phyloP scores from a whole-genome alignment of 2,329 filamentous ascomycete genomes.

The Bipolaris sorokiniana region DNA sequence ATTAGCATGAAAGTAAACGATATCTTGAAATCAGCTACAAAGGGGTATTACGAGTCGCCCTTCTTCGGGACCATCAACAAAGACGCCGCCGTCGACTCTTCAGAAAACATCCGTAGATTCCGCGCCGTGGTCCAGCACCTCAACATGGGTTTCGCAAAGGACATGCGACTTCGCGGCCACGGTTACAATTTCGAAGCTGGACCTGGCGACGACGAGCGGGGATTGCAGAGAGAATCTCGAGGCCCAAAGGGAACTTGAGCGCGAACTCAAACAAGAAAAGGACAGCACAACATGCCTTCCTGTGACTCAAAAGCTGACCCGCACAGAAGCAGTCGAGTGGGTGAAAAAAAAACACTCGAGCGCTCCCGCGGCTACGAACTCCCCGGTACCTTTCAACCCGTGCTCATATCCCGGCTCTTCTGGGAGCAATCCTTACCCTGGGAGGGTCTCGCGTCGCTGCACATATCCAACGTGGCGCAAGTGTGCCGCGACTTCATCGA shows the following conservation, averaged over 20 bases:
- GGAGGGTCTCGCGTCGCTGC: conserved; percentile 50
- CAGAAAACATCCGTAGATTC: conserved; percentile 54
- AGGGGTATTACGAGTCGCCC: conserved; percentile 59
- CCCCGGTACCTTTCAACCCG: conserved; percentile 65
- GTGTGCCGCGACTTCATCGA: conserved; percentile 47
- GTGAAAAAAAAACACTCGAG: conserved; percentile 49
- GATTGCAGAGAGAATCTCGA: conserved; percentile 3
- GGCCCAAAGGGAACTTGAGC: conserved; percentile 4
- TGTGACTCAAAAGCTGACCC: conserved; percentile 31
- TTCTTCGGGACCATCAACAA: conserved; percentile 56
- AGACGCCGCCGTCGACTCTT: conserved; percentile 22
- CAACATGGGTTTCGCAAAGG: conserved; percentile 55
- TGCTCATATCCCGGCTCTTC: conserved; percentile 66
- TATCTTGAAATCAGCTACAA: conserved; percentile 55
- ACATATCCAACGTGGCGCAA: conserved; percentile 47
- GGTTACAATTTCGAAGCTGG: conserved; percentile 41
- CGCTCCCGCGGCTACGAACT: conserved; percentile 62
- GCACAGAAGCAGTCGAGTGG: conserved; percentile 51
- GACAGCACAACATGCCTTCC: conserved; percentile 7
- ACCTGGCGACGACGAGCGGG: conserved; percentile 20
- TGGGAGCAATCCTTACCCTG: conserved; percentile 63
- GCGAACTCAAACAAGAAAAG: conserved; percentile 23
- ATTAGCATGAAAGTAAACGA: conserved; percentile 55
- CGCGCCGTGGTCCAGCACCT: conserved; percentile 62
- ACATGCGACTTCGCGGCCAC: conserved; percentile 54